phyloP scores from a whole-genome alignment of 352 stramenopile genomes.

The Globisporangium nodosum region DNA sequence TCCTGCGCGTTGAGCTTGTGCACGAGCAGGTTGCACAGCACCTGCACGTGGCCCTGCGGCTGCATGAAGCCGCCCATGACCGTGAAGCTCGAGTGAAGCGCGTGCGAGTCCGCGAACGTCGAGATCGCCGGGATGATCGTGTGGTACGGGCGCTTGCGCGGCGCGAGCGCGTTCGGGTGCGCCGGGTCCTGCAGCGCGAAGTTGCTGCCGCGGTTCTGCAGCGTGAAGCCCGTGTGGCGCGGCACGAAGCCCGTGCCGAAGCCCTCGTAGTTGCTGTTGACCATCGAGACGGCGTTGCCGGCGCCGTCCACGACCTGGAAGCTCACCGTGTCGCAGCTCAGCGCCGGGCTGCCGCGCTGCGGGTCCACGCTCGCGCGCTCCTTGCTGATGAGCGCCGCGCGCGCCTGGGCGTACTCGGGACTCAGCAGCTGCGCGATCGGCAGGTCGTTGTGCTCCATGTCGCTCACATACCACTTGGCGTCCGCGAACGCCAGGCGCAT shows the following conservation, averaged over 20 bases:
- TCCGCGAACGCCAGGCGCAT: slow-evolving; percentile 94
- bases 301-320: slow-evolving; percentile 95
- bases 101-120: slow-evolving; percentile 78
- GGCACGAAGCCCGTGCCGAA: slow-evolving; percentile 96
- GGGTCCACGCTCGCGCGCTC: slow-evolving; percentile 45
- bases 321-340: slow-evolving; percentile 89
- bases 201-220: slow-evolving; percentile 96
- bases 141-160: slow-evolving; percentile 95
- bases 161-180: slow-evolving; percentile 92
- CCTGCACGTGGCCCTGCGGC: slow-evolving; percentile 94
- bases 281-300: slow-evolving; percentile 96
- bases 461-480: slow-evolving; percentile 79
- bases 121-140: slow-evolving; percentile 97
- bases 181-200: slow-evolving; percentile 79
- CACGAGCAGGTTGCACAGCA: slow-evolving; percentile 89
- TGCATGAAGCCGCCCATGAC: slow-evolving; percentile 95
- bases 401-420: slow-evolving; percentile 58
- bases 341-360: slow-evolving; percentile 46
- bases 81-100: slow-evolving; percentile 91
- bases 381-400: slow-evolving; percentile 35
- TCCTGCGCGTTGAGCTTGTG: slow-evolving; percentile 83
- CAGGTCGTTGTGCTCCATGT: slow-evolving; percentile 62
- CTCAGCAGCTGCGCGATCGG: slow-evolving; percentile 76
- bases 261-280: slow-evolving; percentile 97
- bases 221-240: slow-evolving; percentile 90